A percentile compares a stretch with the other conserved stretches of the same genome.
Evolutionary conservation across 257 asterid species (phyloP).

Genomic region (Nicotiana noctiflora): DNA sequence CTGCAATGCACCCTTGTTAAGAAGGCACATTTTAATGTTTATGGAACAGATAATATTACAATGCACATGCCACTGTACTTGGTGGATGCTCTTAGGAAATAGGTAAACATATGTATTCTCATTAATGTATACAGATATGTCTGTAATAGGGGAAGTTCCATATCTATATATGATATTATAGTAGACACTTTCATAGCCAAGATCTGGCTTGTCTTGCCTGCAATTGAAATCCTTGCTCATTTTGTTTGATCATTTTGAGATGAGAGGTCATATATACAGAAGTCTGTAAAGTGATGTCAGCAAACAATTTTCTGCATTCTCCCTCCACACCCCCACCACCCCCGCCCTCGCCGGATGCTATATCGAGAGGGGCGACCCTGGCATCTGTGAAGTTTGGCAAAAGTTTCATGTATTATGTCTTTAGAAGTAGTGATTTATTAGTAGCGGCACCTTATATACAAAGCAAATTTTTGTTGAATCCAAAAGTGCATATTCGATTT

Average conservation of each 20-base stretch:
- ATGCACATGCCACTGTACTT: conserved; percentile 6
- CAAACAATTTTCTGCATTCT: background rate
- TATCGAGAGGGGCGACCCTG: too few species aligned
- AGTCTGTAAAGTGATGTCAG: background rate
- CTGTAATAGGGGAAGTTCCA: background rate
- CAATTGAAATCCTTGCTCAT: background rate
- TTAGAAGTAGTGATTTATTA: too few species aligned
- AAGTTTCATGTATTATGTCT: too few species aligned
- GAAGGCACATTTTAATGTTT: background rate
- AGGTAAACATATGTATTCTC: conserved; percentile 1
- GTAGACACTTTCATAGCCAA: background rate
- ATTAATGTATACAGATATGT: background rate
- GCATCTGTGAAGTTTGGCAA: too few species aligned
- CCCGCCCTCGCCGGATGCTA: too few species aligned
- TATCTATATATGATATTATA: background rate
- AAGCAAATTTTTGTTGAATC: too few species aligned
- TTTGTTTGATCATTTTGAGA: background rate
- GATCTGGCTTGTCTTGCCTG: background rate
- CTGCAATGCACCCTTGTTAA: background rate
- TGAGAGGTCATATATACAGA: background rate
- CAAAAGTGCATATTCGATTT: too few species aligned
- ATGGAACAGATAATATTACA: background rate
- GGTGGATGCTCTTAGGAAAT: conserved; percentile 1
- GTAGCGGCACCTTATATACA: too few species aligned
- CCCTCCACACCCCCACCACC: background rate